A percentile compares a stretch with the other conserved stretches of the same genome.
phyloP scores from a whole-genome alignment of 345 rosid genomes.

The Corymbia maculata region DNA sequence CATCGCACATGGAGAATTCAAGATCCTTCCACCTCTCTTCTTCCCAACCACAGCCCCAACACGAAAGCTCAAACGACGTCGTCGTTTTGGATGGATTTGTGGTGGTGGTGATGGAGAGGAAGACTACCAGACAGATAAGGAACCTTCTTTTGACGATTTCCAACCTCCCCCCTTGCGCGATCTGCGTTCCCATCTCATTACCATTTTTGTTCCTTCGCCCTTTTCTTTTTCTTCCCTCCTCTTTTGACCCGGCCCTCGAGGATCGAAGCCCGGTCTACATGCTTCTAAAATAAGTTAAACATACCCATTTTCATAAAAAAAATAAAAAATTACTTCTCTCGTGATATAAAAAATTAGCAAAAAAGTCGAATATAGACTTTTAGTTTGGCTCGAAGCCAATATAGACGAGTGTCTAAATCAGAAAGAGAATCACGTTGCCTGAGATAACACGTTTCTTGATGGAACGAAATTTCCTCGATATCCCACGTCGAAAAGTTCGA shows the following conservation, averaged over 20 bases:
- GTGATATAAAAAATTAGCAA: not conserved
- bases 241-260: not conserved
- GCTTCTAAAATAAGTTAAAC: not conserved
- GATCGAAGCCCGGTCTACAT: not conserved
- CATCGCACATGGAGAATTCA: not conserved
- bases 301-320: not conserved
- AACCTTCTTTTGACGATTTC: not conserved
- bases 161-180: not conserved
- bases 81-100: not conserved
- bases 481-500: not conserved
- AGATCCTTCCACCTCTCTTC: not conserved
- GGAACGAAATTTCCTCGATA: not conserved
- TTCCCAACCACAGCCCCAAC: not conserved
- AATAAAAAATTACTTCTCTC: not conserved
- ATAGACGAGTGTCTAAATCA: not conserved
- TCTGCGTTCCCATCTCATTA: not conserved
- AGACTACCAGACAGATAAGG: fast-evolving
- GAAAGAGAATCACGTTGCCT: fast-evolving
- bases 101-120: not conserved
- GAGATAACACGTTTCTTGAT: not conserved
- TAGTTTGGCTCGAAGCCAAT: not conserved
- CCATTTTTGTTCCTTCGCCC: not conserved
- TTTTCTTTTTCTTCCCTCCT: not conserved
- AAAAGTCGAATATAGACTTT: not conserved
- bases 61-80: not conserved